A percentile compares a stretch with the other conserved stretches of the same genome.
phyloP scores from a whole-genome alignment of 768 basidiomycete species.

The Termitomyces sp. region DNA sequence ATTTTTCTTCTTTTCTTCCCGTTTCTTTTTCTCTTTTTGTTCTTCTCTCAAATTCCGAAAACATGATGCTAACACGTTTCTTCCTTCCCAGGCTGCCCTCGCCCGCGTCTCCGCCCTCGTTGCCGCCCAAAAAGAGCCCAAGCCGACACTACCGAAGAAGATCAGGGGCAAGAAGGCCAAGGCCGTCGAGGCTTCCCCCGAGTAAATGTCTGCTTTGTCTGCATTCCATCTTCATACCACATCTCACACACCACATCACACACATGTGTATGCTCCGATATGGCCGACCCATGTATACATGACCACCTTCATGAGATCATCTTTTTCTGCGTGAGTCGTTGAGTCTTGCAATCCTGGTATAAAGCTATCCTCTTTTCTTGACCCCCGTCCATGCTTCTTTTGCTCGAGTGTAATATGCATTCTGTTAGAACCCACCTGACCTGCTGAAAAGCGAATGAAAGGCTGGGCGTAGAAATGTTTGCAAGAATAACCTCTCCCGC shows the following conservation, averaged over 20 bases:
- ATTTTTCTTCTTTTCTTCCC: slow-evolving; percentile 13
- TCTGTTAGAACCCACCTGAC: slow-evolving; percentile 93
- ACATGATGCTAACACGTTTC: slow-evolving; percentile 24
- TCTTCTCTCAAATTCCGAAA: background rate
- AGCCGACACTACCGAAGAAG: slow-evolving; percentile 65
- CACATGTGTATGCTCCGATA: slow-evolving; percentile 18
- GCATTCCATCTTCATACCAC: slow-evolving; percentile 12
- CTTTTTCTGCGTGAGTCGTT: background rate
- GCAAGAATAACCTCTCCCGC: slow-evolving; percentile 61
- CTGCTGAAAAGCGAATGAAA: slow-evolving; percentile 61
- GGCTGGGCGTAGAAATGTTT: slow-evolving; percentile 90
- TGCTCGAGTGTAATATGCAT: slow-evolving; percentile 42
- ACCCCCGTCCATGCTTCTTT: slow-evolving; percentile 9
- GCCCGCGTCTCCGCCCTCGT: slow-evolving; percentile 74
- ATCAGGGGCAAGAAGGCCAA: slow-evolving; percentile 65
- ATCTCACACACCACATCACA: background rate
- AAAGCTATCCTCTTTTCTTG: background rate
- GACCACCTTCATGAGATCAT: slow-evolving; percentile 10
- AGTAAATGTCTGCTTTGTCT: slow-evolving; percentile 10
- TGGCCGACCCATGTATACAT: slow-evolving; percentile 22
- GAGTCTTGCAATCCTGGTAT: background rate
- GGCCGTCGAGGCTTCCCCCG: slow-evolving; percentile 16
- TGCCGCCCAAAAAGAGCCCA: slow-evolving; percentile 69
- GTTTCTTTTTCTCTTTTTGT: slow-evolving; percentile 15
- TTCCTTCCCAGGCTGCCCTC: slow-evolving; percentile 54